Evolutionary conservation across 2,329 filamentous ascomycete species (phyloP).

Genomic region (Apiospora pterosperma): DNA sequence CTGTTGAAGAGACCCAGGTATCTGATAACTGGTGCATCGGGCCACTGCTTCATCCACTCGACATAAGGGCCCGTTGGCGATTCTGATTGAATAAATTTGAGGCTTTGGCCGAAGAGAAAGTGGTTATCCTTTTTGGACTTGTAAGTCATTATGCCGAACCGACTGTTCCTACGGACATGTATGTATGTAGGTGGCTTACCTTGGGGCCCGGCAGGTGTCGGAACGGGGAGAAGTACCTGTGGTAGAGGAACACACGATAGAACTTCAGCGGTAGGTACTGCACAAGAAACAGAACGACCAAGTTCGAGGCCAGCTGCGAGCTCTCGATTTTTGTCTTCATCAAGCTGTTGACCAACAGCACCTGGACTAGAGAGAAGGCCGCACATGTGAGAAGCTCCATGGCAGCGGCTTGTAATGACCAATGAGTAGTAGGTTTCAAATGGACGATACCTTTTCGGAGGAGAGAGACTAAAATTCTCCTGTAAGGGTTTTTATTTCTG

Average conservation of each 20-base stretch:
- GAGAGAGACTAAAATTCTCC: too few relatives aligned
- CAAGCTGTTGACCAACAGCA: not conserved
- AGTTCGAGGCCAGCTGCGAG: not conserved
- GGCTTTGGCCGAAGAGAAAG: constrained; percentile 37
- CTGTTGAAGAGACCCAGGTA: constrained; percentile 31
- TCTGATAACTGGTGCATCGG: constrained; percentile 34
- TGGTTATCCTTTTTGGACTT: constrained; percentile 28
- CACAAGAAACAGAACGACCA: constrained; percentile 3
- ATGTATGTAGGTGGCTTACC: constrained; percentile 20
- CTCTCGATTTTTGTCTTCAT: not conserved
- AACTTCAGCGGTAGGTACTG: constrained; percentile 22
- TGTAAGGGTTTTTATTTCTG: too few relatives aligned
- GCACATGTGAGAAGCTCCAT: not conserved
- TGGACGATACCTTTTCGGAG: not conserved
- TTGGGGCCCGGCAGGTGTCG: constrained; percentile 41
- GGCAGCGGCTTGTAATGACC: not conserved
- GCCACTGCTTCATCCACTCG: constrained; percentile 28
- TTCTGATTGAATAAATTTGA: constrained; percentile 26
- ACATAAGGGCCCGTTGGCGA: constrained; percentile 25
- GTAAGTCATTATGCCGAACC: not conserved
- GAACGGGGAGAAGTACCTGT: constrained; percentile 39
- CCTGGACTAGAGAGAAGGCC: not conserved
- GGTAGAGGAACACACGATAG: constrained; percentile 39
- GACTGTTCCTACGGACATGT: not conserved
- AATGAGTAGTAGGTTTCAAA: not conserved